Base-by-base conservation (phyloP, 345 rosid species). In the Arabis alpina region DNA sequence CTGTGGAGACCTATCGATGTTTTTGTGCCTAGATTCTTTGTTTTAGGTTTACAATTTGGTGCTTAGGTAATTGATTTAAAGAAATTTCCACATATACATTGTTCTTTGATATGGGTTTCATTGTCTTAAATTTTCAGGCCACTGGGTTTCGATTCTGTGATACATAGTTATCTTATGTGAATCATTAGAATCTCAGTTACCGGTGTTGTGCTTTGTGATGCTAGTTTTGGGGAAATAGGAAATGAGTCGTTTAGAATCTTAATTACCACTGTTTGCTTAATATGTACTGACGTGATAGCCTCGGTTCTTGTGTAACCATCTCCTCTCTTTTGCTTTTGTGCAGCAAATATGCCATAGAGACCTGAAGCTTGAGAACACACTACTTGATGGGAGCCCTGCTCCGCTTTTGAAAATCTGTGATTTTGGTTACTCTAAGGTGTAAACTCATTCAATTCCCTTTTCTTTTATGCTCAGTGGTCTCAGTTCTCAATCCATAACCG, bases 271-370 rank as follows among this genome's bases (percentile, higher is more conserved):
- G 19, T 19, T 34, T 30, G 71, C 42, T 10, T 44, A 43, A 53
- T 54, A 12, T 59, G 5, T 51, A 44, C 44, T 78, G 54, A 19
- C 23, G 23, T 19, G 23, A 19, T 19, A 47, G 39, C 19, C 25
- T 39, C 28, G 2, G 10, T n/a, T 41, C 51, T 77, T 30, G 54
- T 65, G 58, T 80, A 83, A 76, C 36, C 23, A 34, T 24, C 30
- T 59, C 56, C 30, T 77, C 72, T 57, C 32, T 37, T 68, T 74
- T 57, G 12, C 39, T 56, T 63, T 15, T 59, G 28, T 70, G 81
- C 79, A 91, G 97, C 97, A 88, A 90, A 85, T 90, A 55, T 90
- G 94, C 63, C 97, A 90, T 48, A 83, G 97, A 54, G 94, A 90
- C 66, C 74, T 90, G 84, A 90, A 90, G 77, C 70, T 90, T 80